Base-by-base conservation (phyloP, 2,329 filamentous ascomycete genomes). In the Triangularia verruculosa region DNA sequence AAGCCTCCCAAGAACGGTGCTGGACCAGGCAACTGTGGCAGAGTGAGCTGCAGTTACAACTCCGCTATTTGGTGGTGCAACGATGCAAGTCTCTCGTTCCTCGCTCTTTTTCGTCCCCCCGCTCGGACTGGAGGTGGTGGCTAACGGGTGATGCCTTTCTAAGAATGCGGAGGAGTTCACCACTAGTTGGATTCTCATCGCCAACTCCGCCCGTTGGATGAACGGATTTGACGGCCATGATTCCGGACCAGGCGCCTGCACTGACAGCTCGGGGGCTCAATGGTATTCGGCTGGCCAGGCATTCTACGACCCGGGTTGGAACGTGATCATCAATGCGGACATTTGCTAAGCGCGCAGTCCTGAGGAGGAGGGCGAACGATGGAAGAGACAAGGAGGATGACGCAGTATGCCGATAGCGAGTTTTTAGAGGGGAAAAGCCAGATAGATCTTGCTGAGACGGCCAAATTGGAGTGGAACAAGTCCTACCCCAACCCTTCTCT, bases 51-150 rank as follows among this genome's bases (percentile, higher is more conserved):
- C 57, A 65, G 61, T 2, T 65, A 64, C 6, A 55, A 54, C 1
- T 30, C 65, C 0, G 69, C 64, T 2, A 71, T 72, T 32, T 68
- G 32, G 15, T 70, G 68, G 69, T 72, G 70, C 61, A 71, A 72
- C 60, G 66, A 70, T 61, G 60, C 58, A 13, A 61, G 39, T 27
- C 25, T 24, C 13, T n/a, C n/a, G n/a, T n/a, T n/a, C n/a, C n/a
- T n/a, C n/a, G n/a, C n/a, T n/a, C n/a, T n/a, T n/a, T n/a, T n/a
- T n/a, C n/a, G n/a, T n/a, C n/a, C n/a, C n/a, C n/a, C n/a, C n/a
- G n/a, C n/a, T n/a, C n/a, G n/a, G n/a, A n/a, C n/a, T n/a, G n/a
- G n/a, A n/a, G 5, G n/a, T 17, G n/a, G n/a, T 47, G n/a, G n/a
- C n/a, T 47, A 8, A 47, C 39, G n/a, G 7, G 9, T 3, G 5